phyloP scores from a whole-genome alignment of 371 early-diverging fungal genomes.

The Mortierella sp. region DNA sequence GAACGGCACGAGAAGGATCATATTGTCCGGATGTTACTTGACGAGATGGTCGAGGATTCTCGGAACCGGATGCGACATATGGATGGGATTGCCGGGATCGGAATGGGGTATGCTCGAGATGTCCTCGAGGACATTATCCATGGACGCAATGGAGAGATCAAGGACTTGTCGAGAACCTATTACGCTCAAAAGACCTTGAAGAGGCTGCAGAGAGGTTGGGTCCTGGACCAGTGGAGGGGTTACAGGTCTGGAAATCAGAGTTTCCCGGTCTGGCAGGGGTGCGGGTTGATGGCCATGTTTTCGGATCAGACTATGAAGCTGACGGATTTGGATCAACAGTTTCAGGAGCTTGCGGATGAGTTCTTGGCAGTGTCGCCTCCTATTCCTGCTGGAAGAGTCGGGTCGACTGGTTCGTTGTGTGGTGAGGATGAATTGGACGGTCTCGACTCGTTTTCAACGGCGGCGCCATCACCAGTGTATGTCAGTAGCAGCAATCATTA shows the following conservation, averaged over 20 bases:
- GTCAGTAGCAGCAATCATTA: background rate
- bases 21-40: conserved; percentile 34
- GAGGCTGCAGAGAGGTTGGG: conserved; percentile 48
- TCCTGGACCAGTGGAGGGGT: conserved; percentile 53
- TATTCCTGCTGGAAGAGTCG: background rate
- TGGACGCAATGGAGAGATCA: conserved; percentile 30
- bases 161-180: conserved; percentile 37
- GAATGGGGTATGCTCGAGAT: conserved; percentile 51
- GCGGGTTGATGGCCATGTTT: conserved; percentile 53
- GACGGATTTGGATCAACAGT: conserved; percentile 35
- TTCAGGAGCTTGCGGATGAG: conserved; percentile 46
- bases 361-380: conserved; percentile 45
- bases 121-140: conserved; percentile 47
- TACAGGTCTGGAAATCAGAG: conserved; percentile 31
- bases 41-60: conserved; percentile 51
- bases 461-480: background rate
- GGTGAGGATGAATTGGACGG: background rate
- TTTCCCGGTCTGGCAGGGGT: conserved; percentile 58
- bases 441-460: background rate
- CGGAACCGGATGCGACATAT: conserved; percentile 49
- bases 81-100: conserved; percentile 49
- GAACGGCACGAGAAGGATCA: conserved; percentile 47
- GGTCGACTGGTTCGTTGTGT: background rate
- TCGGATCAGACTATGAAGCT: conserved; percentile 43
- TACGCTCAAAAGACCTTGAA: conserved; percentile 49